These are phyloP conservation scores for Suillus subluteus DNA, from an alignment of 768 basidiomycete genomes.

Conservation along the genomic window DNA sequence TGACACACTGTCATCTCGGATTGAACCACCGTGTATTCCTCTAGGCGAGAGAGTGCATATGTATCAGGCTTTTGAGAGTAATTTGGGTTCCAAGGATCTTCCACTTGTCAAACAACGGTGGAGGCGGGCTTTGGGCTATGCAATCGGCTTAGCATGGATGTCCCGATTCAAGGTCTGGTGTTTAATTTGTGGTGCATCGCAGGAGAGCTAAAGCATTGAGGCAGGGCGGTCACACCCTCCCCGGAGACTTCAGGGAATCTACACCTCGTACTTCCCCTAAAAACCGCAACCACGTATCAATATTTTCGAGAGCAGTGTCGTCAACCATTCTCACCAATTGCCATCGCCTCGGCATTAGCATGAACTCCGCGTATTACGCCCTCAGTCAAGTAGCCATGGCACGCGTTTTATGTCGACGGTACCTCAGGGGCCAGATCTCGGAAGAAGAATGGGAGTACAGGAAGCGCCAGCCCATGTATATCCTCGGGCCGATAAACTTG, in stretches of 20 bases:
- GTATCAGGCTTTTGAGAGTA: conserved; percentile 42
- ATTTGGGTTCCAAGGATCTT: conserved; percentile 36
- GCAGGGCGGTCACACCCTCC: conserved; percentile 60
- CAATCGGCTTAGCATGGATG: conserved; percentile 37
- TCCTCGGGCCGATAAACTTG: conserved; percentile 52
- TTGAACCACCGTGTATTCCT: conserved; percentile 19
- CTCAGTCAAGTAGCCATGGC: conserved; percentile 54
- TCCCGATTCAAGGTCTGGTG: conserved; percentile 39
- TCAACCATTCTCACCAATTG: conserved; percentile 39
- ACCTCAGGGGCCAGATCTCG: conserved; percentile 47
- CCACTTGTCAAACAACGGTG: conserved; percentile 44
- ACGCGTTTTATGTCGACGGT: conserved; percentile 49
- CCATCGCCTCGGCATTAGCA: conserved; percentile 44
- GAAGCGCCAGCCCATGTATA: conserved; percentile 51
- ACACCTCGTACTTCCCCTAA: conserved; percentile 45
- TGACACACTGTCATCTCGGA: conserved; percentile 35
- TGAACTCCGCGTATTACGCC: conserved; percentile 52
- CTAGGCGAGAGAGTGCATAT: conserved; percentile 43
- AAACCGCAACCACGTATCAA: conserved; percentile 28
- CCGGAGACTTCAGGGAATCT: conserved; percentile 39
- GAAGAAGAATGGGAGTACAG: conserved; percentile 56
- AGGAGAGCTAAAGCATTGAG: conserved; percentile 9
- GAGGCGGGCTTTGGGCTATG: conserved; percentile 46
- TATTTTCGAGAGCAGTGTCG: conserved; percentile 35
- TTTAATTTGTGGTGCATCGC: neutral